Conservation (phyloP, 1,284 basidiomycete genomes). For the Phlebopus sp. region DNA sequence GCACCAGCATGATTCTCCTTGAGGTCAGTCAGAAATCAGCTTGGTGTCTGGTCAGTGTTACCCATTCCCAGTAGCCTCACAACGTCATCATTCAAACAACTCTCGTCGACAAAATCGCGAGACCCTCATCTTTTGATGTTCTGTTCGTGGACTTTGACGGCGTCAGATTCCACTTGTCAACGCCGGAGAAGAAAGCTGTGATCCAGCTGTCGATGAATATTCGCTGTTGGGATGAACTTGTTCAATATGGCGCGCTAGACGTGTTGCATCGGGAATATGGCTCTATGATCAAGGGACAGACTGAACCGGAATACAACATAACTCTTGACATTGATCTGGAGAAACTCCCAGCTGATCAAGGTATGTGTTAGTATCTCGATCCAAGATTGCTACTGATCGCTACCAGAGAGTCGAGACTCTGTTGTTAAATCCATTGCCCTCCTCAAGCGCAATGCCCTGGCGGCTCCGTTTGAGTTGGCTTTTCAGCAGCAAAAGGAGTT, state of each 20-base stretch:
- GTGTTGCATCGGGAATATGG: constrained; percentile 87
- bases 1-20: constrained; percentile 60
- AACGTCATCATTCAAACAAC: constrained; percentile 93
- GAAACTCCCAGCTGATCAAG: constrained; percentile 72
- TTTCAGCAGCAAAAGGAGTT: constrained; percentile 87
- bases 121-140: constrained; percentile 88
- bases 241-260: constrained; percentile 82
- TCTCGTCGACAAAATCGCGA: constrained; percentile 75
- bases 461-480: constrained; percentile 91
- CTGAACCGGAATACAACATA: constrained; percentile 88
- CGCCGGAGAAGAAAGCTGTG: constrained; percentile 78
- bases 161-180: constrained; percentile 91
- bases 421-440: constrained; percentile 84
- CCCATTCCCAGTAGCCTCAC: constrained; percentile 56
- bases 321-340: constrained; percentile 88
- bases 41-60: constrained; percentile 11
- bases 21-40: constrained; percentile 46
- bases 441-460: constrained; percentile 92
- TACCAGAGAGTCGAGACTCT: constrained; percentile 71
- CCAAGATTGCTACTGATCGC: constrained; percentile 3
- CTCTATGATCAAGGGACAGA: constrained; percentile 54
- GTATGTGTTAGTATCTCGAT: constrained; percentile 47
- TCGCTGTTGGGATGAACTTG: constrained; percentile 94
- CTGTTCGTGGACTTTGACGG: constrained; percentile 98
- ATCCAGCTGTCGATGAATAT: constrained; percentile 94